Percentiles rank a stretch among this genome's conserved stretches.
These are phyloP conservation scores for Lepidium sativum DNA, from an alignment of 345 rosid species.

Conservation along the genomic window DNA sequence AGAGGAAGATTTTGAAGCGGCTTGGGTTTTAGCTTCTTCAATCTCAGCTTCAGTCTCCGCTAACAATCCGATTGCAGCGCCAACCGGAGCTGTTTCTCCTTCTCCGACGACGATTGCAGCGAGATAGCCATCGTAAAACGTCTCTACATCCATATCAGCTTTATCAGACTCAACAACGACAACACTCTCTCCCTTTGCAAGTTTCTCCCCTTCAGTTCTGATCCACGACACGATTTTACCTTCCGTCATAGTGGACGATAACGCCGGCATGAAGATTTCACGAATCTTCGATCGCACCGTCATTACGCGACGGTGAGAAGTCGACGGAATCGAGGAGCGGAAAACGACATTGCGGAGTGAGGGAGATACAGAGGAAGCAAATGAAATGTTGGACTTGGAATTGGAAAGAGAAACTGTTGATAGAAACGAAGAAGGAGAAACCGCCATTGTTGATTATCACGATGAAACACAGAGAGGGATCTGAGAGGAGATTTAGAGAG, in stretches of 20 bases:
- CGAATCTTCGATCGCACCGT: slow-evolving; percentile 72
- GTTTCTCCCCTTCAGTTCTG: slow-evolving; percentile 86
- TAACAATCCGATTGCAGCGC: slow-evolving; percentile 72
- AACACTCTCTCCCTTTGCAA: slow-evolving; percentile 87
- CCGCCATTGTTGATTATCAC: slow-evolving; percentile 37
- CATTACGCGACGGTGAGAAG: slow-evolving; percentile 24
- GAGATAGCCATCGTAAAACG: slow-evolving; percentile 86
- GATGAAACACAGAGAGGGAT: slow-evolving; percentile 9
- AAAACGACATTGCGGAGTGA: slow-evolving; percentile 24
- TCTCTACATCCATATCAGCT: slow-evolving; percentile 98
- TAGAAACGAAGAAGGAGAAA: slow-evolving; percentile 38
- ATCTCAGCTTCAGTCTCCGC: slow-evolving; percentile 89
- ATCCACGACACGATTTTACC: slow-evolving; percentile 97
- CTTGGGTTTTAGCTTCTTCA: slow-evolving; percentile 74
- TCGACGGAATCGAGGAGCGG: slow-evolving; percentile 23
- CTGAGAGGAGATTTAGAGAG: slow-evolving; percentile 15
- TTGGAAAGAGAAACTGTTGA: slow-evolving; percentile 30
- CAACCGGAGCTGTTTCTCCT: slow-evolving; percentile 86
- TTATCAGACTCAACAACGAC: slow-evolving; percentile 97
- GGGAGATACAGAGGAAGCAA: slow-evolving; percentile 30
- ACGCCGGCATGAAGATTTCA: slow-evolving; percentile 99
- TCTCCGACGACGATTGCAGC: slow-evolving; percentile 93
- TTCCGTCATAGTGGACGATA: slow-evolving; percentile 99
- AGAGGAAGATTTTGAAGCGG: slow-evolving; percentile 38
- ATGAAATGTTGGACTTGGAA: slow-evolving; percentile 30